Evolutionary conservation across 108 stramenopile genomes (phyloP).

Genomic region (Discostella pseudostelligera): DNA sequence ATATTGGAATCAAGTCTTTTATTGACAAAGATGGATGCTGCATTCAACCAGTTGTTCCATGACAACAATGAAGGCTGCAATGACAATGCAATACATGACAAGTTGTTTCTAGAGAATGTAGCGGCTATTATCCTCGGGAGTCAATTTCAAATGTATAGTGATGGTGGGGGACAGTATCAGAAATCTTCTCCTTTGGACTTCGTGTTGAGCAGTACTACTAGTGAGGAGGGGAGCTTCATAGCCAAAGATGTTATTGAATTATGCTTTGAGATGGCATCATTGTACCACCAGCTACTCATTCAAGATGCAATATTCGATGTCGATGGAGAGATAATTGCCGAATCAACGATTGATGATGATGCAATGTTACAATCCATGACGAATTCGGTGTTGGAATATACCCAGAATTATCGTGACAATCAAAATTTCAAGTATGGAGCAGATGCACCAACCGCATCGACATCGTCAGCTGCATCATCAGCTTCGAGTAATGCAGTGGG

Average conservation of each 20-base stretch:
- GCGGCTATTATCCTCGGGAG: too few species aligned
- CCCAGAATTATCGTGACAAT: conserved; percentile 3
- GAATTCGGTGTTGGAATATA: conserved; percentile 36
- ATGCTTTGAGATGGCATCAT: conserved; percentile 17
- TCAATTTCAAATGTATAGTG: too few species aligned
- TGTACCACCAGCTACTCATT: conserved; percentile 26
- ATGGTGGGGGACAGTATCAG: conserved; percentile 14
- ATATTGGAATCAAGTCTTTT: too few species aligned
- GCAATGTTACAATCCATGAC: conserved; percentile 21
- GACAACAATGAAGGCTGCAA: too few species aligned
- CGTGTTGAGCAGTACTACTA: conserved; percentile 14
- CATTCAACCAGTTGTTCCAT: too few species aligned
- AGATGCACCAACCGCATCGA: too few species aligned
- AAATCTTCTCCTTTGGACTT: conserved; percentile 19
- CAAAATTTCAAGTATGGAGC: conserved; percentile 17
- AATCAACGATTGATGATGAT: conserved; percentile 15
- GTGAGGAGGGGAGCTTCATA: conserved; percentile 1
- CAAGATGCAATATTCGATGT: conserved; percentile 18
- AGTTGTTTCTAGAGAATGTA: conserved; percentile 3
- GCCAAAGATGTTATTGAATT: conserved; percentile 23
- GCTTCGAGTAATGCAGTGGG: background rate
- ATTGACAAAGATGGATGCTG: too few species aligned
- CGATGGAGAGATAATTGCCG: conserved; percentile 4
- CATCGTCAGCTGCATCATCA: conserved; percentile 1
- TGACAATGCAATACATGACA: background rate